phyloP scores from a whole-genome alignment of 2,329 filamentous ascomycete genomes.

The Arthrinium phaeospermum region DNA sequence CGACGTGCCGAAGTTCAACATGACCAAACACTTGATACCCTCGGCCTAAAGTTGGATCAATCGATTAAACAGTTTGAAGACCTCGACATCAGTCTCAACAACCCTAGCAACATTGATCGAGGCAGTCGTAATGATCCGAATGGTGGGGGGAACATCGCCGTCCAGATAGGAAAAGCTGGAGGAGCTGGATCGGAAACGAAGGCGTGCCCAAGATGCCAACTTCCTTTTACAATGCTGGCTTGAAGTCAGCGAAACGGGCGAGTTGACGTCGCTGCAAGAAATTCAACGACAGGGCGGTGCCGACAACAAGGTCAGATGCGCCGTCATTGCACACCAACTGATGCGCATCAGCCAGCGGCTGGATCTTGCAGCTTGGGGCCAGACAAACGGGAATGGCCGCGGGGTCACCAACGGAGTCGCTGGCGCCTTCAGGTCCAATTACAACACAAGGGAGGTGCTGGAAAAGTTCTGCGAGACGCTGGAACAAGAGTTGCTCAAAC shows the following conservation, averaged over 20 bases:
- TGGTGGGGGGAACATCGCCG: conserved; percentile 82
- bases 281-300: conserved; percentile 83
- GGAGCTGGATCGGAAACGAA: conserved; percentile 90
- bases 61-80: conserved; percentile 92
- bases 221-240: conserved; percentile 97
- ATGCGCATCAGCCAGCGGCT: conserved; percentile 93
- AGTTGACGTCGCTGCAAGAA: conserved; percentile 86
- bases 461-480: conserved; percentile 96
- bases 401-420: conserved; percentile 56
- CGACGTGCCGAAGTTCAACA: conserved; percentile 91
- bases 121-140: conserved; percentile 57
- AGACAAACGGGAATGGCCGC: conserved; percentile 61
- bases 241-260: conserved; percentile 88
- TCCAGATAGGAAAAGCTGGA: conserved; percentile 95
- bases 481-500: conserved; percentile 92
- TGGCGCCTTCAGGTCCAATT: conserved; percentile 49
- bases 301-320: conserved; percentile 92
- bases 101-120: conserved; percentile 52
- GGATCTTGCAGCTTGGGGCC: conserved; percentile 76
- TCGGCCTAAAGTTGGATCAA: conserved; percentile 88
- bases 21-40: conserved; percentile 84
- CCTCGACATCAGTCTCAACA: conserved; percentile 82
- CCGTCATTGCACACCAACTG: conserved; percentile 90
- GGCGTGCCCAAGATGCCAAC: conserved; percentile 88
- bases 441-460: conserved; percentile 84